phyloP scores from a whole-genome alignment of 139 green algal species.

The Trebouxia sp. region DNA sequence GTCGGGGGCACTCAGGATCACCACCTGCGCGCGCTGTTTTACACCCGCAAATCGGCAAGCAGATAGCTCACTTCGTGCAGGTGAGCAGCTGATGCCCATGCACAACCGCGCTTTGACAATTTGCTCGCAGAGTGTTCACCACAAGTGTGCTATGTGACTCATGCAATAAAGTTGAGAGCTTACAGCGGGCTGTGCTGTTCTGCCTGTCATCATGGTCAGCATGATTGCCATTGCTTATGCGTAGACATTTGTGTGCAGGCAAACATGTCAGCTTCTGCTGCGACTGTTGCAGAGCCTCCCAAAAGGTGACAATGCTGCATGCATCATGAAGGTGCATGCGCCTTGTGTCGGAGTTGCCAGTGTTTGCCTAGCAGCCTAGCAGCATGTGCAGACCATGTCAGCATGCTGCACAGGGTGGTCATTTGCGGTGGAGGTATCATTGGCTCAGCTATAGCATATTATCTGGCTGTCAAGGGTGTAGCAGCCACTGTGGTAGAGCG shows the following conservation, averaged over 20 bases:
- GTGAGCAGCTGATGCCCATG: no score
- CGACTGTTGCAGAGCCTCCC: background rate
- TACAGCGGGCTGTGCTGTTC: background rate
- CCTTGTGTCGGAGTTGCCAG: no score
- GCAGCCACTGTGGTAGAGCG: constrained; percentile 66
- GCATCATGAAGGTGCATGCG: no score
- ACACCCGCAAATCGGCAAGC: background rate
- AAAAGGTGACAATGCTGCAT: no score
- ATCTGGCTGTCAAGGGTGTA: constrained; percentile 57
- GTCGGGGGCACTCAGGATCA: background rate
- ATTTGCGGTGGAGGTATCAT: constrained; percentile 81
- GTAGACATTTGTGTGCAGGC: background rate
- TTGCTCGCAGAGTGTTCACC: no score
- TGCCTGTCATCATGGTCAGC: background rate
- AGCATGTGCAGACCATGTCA: background rate
- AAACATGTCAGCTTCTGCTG: background rate
- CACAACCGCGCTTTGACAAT: no score
- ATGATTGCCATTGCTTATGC: background rate
- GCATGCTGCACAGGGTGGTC: constrained; percentile 45
- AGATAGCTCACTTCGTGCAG: background rate
- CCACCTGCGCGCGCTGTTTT: background rate
- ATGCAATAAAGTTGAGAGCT: no score
- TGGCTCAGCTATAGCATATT: constrained; percentile 67
- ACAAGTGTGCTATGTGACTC: no score
- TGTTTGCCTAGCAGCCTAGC: no score